Base-by-base conservation (phyloP, 108 stramenopile genomes). In the Pseudonitzschia multiseries region DNA sequence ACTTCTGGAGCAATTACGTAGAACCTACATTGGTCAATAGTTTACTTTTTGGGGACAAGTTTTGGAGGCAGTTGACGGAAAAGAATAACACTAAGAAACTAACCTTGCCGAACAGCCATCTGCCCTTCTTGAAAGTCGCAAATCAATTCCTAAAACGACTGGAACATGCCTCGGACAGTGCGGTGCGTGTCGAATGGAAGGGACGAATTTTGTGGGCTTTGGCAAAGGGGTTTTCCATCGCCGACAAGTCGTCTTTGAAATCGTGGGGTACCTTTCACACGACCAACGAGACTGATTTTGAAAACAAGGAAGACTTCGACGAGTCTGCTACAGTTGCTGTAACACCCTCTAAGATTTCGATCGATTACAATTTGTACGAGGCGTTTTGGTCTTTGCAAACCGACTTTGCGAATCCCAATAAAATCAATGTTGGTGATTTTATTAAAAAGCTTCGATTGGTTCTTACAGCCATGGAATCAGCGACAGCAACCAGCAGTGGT, bases 381-480 rank as follows among this genome's bases (percentile, higher is more conserved):
- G 82, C 85, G 18, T 91, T 94, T 76, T 94, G 93, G 93, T 83
- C 78, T 10, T 27, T 94, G 27, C 93, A 94, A 82, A 76, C 81
- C 63, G 86, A 87, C 21, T 90, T 94, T 75, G 73, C 88, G 24
- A 82, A 88, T 81, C 93, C 93, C 0, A 78, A 72, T 60, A 52
- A 43, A 26, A 79, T 86, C 29, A 41, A 68, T 8, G 84, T 83
- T 57, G 74, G 76, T 0, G 77, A 51, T 14, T 93, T 93, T 76
- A 61, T 87, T 0, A 59, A 71, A 36, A 81, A 85, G 31, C 60
- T 90, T 24, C 63, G 56, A 53, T 71, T 75, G 6, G 68, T 90
- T 65, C 36, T 93, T 42, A 76, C 75, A 52, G 85, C 84, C 20
- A 70, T 93, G 76, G 92, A 93, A 79, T 77, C 79, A 1, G 69